phyloP scores from a whole-genome alignment of 768 basidiomycete species.

The Sporobolomyces phaffii region DNA sequence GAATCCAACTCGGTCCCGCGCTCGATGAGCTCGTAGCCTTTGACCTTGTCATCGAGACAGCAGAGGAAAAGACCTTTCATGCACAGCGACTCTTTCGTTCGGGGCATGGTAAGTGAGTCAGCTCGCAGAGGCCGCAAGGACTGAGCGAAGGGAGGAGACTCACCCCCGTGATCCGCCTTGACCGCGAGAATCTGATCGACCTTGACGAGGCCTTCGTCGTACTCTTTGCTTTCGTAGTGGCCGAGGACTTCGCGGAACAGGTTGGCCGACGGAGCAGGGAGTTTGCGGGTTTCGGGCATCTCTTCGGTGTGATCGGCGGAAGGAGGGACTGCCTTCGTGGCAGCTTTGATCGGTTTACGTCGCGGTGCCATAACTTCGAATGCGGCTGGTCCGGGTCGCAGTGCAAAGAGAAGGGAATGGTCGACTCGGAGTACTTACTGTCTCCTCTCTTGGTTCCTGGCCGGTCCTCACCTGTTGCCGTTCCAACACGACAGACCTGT shows the following conservation, averaged over 20 bases:
- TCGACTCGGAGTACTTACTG: neutral
- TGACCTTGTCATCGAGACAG: constrained; percentile 70
- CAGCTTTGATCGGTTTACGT: neutral
- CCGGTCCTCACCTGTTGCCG: too few relatives aligned
- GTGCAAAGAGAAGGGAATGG: neutral
- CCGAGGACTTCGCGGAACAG: constrained; percentile 33
- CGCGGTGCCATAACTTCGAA: neutral
- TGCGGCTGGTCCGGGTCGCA: too few relatives aligned
- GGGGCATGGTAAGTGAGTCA: neutral
- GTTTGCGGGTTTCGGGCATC: constrained; percentile 11
- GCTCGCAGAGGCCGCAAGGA: neutral
- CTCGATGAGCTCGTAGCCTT: constrained; percentile 76
- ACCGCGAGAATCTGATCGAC: constrained; percentile 93
- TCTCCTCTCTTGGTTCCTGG: too few relatives aligned
- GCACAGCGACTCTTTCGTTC: constrained; percentile 73
- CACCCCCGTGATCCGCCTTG: constrained; percentile 91
- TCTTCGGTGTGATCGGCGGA: neutral
- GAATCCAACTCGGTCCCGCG: constrained; percentile 74
- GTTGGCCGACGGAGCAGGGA: constrained; percentile 22
- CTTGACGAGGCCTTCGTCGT: constrained; percentile 81
- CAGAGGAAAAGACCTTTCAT: constrained; percentile 89
- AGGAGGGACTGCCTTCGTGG: neutral
- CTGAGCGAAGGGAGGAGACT: constrained; percentile 38
- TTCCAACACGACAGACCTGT: too few relatives aligned
- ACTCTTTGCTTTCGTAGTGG: constrained; percentile 82